Percentiles rank a stretch among this genome's conserved stretches.
Evolutionary conservation across 768 basidiomycete genomes (phyloP).

Genomic region (Heimioporus sp.): DNA sequence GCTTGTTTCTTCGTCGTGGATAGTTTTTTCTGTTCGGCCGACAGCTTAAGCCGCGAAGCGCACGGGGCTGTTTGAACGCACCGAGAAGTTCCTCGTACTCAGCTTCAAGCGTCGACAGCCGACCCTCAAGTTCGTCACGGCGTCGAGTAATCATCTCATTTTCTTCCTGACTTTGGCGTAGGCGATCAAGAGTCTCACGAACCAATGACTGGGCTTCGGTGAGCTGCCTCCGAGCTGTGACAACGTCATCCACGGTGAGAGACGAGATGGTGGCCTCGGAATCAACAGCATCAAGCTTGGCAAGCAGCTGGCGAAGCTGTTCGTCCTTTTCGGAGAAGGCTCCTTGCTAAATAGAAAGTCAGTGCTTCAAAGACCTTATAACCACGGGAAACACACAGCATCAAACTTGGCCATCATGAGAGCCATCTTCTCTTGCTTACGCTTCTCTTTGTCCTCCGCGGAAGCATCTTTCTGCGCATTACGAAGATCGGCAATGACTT

Average conservation of each 20-base stretch:
- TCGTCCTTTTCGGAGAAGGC: constrained; percentile 95
- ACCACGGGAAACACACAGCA: constrained; percentile 53
- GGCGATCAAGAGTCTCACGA: constrained; percentile 85
- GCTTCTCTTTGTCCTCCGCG: constrained; percentile 96
- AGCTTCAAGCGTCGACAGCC: constrained; percentile 77
- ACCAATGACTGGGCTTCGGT: constrained; percentile 84
- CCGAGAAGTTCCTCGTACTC: constrained; percentile 98
- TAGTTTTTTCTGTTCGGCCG: constrained; percentile 73
- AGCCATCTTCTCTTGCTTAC: constrained; percentile 99
- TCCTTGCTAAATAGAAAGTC: constrained; percentile 59
- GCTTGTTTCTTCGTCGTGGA: constrained; percentile 83
- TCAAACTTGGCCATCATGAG: constrained; percentile 99
- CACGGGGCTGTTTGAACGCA: constrained; percentile 36
- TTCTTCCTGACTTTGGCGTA: constrained; percentile 90
- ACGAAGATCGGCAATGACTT: constrained; percentile 76
- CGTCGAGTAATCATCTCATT: constrained; percentile 79
- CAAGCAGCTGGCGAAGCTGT: constrained; percentile 78
- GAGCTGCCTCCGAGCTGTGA: constrained; percentile 81
- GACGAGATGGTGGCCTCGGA: constrained; percentile 50
- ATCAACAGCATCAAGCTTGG: constrained; percentile 83
- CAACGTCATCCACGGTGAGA: constrained; percentile 74
- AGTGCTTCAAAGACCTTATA: not conserved
- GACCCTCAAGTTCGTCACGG: constrained; percentile 83
- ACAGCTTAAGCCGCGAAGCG: constrained; percentile 7
- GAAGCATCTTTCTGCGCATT: constrained; percentile 78